These are phyloP conservation scores for Ganoderma meredithae DNA, from an alignment of 1,284 basidiomycete genomes.

Conservation along the genomic window DNA sequence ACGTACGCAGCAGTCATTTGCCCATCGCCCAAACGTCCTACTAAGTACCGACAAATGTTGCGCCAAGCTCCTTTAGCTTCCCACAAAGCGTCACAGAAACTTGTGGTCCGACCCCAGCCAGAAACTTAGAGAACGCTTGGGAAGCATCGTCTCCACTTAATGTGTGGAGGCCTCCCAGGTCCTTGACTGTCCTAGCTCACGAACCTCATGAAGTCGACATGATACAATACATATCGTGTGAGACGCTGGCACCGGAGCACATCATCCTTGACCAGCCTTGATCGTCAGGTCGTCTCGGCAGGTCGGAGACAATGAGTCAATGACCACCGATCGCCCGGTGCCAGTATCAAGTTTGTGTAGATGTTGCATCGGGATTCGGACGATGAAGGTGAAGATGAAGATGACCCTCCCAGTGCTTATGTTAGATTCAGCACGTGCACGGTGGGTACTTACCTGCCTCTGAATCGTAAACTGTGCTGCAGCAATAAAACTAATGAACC, in stretches of 20 bases:
- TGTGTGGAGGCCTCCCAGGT: slow-evolving; percentile 34
- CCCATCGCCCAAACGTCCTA: slow-evolving; percentile 40
- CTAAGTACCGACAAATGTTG: slow-evolving; percentile 38
- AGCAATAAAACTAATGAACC: background rate
- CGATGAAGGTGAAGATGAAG: background rate
- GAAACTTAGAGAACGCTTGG: slow-evolving; percentile 19
- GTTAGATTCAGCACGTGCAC: background rate
- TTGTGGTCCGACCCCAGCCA: slow-evolving; percentile 41
- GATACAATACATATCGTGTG: too few relatives aligned
- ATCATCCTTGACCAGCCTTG: slow-evolving; percentile 28
- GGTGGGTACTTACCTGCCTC: background rate
- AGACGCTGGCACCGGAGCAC: slow-evolving; percentile 27
- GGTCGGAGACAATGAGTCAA: background rate
- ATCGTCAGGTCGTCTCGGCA: slow-evolving; percentile 30
- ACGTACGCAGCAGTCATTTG: slow-evolving; percentile 35
- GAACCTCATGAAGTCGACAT: slow-evolving; percentile 13
- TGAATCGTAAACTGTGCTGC: background rate
- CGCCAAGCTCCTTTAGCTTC: slow-evolving; percentile 36
- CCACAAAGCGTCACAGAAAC: slow-evolving; percentile 41
- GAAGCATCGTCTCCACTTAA: slow-evolving; percentile 29
- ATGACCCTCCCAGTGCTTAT: background rate
- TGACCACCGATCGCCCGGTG: slow-evolving; percentile 21
- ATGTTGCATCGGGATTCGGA: slow-evolving; percentile 27
- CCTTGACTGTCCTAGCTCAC: too few relatives aligned
- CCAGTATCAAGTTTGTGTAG: slow-evolving; percentile 34